Base-by-base conservation (phyloP, 495 filamentous ascomycete genomes). In the Penicillium macrosclerotiorum region DNA sequence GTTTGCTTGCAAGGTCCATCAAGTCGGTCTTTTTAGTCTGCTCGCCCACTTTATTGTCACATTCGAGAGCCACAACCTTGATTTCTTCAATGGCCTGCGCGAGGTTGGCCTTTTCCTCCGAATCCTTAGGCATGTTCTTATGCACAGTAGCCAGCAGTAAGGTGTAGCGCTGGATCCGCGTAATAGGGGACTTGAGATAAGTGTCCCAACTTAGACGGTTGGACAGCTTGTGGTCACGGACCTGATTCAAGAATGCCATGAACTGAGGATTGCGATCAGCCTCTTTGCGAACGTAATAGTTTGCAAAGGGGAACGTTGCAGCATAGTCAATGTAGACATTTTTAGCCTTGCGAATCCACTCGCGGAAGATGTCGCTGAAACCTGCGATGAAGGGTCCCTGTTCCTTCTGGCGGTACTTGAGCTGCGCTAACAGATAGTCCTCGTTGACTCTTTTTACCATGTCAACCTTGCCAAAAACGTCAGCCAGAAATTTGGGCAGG, bases 281-380 rank as follows among this genome's bases (percentile, higher is more conserved):
- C 67, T 99, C 93, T 63, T 86, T 89, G 36, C 89, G 83, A 17
- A 99, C 80, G 29, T 90, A 68, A 65, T 86, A 90, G 25, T 78
- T 84, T 0, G 93, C 93, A 34, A 86, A 79, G 1, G 93, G 92
- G 45, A 90, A 97, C 0, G 81, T 83, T 1, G 87, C 84, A 37
- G 92, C 89, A 67, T 97, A 99, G 32, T 91, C 91, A 48, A 96
- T 83, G 66, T 97, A 99, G 1, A 86, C 83, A 4, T 71, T 67
- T 66, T 85, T 89, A 2, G 94, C 93, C 66, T 96, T 97, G 38
- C 93, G 80, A 54, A 99, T 95, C 93, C 93, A 99, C 67, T 99
- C 94, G 46, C 93, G 77, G 72, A 99, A 99, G 42, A 99, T 90
- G 53, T 97, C 93, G 58, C 90, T 95, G 65, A 96, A 96, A 7